Conservation (phyloP, 495 filamentous ascomycete genomes). For the Geopyxis carbonaria region DNA sequence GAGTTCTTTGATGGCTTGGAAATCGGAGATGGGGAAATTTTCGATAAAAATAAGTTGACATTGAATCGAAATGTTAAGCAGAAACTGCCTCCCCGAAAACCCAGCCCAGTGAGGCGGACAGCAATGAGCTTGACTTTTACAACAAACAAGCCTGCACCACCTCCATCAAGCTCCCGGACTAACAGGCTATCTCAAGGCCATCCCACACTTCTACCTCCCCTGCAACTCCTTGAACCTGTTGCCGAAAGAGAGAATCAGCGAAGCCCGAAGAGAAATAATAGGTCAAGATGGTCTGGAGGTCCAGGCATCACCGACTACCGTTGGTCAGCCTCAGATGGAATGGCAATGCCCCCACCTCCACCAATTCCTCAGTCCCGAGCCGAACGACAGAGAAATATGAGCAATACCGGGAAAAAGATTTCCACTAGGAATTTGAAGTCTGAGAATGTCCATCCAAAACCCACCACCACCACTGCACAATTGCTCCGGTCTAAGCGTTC, state of each 20-base stretch:
- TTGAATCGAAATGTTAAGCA: conserved; percentile 89
- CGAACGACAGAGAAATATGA: too few species aligned
- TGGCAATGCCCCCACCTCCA: conserved; percentile 42
- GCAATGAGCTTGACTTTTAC: conserved; percentile 83
- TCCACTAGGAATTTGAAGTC: conserved; percentile 3
- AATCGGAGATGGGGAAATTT: conserved; percentile 55
- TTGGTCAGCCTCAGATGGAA: neutral
- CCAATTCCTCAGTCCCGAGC: conserved; percentile 36
- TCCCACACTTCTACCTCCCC: conserved; percentile 37
- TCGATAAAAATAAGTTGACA: conserved; percentile 59
- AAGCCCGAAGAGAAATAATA: conserved; percentile 24
- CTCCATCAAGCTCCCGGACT: conserved; percentile 42
- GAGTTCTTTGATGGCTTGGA: conserved; percentile 82
- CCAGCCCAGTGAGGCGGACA: conserved; percentile 49
- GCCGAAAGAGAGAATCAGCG: conserved; percentile 71
- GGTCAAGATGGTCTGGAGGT: conserved; percentile 18
- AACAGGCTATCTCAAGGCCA: conserved; percentile 32
- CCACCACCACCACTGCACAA: conserved; percentile 54
- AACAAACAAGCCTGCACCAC: conserved; percentile 30
- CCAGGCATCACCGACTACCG: neutral
- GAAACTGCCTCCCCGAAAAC: conserved; percentile 45
- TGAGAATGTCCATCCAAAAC: conserved; percentile 24
- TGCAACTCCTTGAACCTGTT: conserved; percentile 89
- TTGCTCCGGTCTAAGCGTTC: conserved; percentile 73
- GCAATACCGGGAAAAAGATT: neutral